Evolutionary conservation across 1,284 basidiomycete species (phyloP).

Genomic region (Cutaneotrichosporon curvatum): DNA sequence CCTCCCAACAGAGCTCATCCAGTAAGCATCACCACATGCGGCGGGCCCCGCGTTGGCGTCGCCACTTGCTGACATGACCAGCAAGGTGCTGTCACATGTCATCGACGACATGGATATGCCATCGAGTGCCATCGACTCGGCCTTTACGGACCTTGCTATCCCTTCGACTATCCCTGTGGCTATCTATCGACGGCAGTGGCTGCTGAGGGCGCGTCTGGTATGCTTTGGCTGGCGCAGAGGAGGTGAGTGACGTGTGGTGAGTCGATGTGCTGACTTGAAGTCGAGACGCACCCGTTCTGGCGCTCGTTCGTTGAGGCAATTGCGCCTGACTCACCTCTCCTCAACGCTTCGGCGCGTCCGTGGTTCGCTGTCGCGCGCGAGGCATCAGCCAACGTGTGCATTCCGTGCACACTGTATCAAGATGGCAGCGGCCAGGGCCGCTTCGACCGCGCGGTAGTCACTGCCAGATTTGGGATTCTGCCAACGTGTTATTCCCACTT

Average conservation of each 20-base stretch:
- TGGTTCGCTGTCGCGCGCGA: constrained; percentile 2
- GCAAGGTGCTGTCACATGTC: constrained; percentile 1
- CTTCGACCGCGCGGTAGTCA: neutral
- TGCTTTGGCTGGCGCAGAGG: constrained; percentile 20
- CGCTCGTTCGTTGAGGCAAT: constrained; percentile 9
- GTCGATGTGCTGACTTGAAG: constrained; percentile 9
- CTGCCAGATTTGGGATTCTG: constrained; percentile 12
- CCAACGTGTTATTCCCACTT: constrained; percentile 21
- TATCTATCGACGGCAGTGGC: constrained; percentile 10
- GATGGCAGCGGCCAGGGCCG: too few relatives aligned
- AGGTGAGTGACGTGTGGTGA: constrained; percentile 12
- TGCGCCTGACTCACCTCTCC: constrained; percentile 2
- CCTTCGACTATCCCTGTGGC: constrained; percentile 9
- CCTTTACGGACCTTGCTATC: neutral
- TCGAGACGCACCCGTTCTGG: constrained; percentile 31
- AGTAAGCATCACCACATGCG: constrained; percentile 3
- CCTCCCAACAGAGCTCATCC: constrained; percentile 6
- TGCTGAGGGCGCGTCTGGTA: constrained; percentile 18
- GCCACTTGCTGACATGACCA: neutral
- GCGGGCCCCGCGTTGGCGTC: too few relatives aligned
- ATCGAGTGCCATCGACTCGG: neutral
- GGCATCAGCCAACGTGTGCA: constrained; percentile 5
- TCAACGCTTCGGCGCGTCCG: neutral
- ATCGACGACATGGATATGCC: neutral
- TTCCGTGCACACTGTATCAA: constrained; percentile 6